These are phyloP conservation scores for Dactylellina sp. DNA, from an alignment of 2,329 filamentous ascomycete genomes.

Conservation along the genomic window DNA sequence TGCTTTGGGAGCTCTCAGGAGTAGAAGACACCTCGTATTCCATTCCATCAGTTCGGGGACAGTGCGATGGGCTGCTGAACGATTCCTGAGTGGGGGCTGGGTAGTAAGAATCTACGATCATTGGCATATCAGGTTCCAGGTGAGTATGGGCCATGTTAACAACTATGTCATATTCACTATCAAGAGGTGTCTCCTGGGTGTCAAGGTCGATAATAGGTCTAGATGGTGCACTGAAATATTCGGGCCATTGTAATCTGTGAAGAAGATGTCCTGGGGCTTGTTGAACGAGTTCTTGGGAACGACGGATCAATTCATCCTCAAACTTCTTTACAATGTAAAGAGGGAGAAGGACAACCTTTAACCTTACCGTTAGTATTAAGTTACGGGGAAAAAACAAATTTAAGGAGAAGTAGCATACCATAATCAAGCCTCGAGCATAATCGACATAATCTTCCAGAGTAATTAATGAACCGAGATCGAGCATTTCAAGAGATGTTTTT, in stretches of 20 bases:
- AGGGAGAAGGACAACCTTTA: conserved; percentile 33
- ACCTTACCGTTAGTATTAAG: not conserved
- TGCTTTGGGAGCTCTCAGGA: conserved; percentile 32
- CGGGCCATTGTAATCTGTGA: conserved; percentile 48
- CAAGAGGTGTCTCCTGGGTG: not conserved
- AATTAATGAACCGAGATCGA: conserved; percentile 52
- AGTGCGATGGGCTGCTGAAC: conserved; percentile 19
- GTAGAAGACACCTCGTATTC: conserved; percentile 43
- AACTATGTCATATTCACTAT: conserved; percentile 23
- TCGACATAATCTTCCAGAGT: conserved; percentile 52
- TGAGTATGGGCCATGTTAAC: conserved; percentile 21
- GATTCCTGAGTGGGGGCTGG: conserved; percentile 3
- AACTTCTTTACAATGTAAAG: conserved; percentile 33
- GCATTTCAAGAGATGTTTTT: conserved; percentile 48
- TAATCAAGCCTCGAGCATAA: conserved; percentile 43
- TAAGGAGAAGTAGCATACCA: conserved; percentile 3
- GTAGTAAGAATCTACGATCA: conserved; percentile 31
- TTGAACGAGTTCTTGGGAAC: conserved; percentile 30
- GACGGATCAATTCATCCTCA: conserved; percentile 36
- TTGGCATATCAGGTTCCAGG: conserved; percentile 17
- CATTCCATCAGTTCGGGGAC: conserved; percentile 24
- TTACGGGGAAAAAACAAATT: not conserved
- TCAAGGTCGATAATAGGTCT: conserved; percentile 7
- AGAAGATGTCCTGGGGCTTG: conserved; percentile 37
- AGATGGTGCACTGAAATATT: conserved; percentile 22